Conservation (phyloP, 176 grass and related monocot species). For the Carex cristatella region DNA sequence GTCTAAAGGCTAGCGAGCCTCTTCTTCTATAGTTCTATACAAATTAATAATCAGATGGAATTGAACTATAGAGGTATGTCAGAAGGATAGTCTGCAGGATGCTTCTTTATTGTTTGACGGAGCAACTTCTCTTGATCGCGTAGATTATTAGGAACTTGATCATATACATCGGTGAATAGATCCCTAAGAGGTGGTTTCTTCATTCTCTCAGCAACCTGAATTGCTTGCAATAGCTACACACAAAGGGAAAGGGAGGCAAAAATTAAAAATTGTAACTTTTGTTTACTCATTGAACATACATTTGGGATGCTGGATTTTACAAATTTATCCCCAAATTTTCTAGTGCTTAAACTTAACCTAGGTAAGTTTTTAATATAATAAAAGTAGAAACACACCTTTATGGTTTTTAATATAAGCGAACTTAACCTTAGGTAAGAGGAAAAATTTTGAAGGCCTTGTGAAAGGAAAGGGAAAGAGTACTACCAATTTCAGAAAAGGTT, state of each 20-base stretch:
- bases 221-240: constrained; percentile 67
- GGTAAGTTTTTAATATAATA: too few relatives aligned
- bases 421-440: not conserved
- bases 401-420: not conserved
- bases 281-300: not conserved
- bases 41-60: not conserved
- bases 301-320: not conserved
- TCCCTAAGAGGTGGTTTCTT: constrained; percentile 53
- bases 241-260: not conserved
- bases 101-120: constrained; percentile 55
- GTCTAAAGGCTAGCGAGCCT: not conserved
- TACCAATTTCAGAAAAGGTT: not conserved
- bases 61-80: constrained; percentile 59
- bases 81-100: constrained; percentile 62
- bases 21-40: not conserved
- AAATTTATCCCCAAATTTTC: not conserved
- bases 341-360: not conserved
- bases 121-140: constrained; percentile 58
- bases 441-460: not conserved
- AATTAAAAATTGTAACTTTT: not conserved
- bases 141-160: constrained; percentile 72
- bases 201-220: constrained; percentile 82
- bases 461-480: not conserved
- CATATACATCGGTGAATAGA: constrained; percentile 85
- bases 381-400: not conserved